Evolutionary conservation across 345 rosid species (phyloP), one percentile per base, ranked within the genome.

Genomic region (Arabis alpina): DNA sequence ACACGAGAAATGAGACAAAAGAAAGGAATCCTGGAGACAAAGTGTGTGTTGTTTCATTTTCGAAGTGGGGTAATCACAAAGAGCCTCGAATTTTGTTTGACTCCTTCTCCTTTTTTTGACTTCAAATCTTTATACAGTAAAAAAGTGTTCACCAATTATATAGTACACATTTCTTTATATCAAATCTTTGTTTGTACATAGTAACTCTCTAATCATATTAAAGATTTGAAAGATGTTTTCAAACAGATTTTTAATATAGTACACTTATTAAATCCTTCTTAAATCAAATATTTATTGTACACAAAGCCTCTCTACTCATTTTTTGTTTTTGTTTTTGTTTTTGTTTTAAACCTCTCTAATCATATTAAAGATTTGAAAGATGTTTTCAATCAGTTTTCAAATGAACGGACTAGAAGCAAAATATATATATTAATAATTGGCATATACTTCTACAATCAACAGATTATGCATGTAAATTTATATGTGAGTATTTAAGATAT

Each of bases 41-140:
- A 68, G 76, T 77, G 82, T 69, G 75, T 82, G 88, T 79, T 70
- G 64, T 66, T 82, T 89, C 96, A 85, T 90, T 89, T 87, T 89
- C 96, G 52, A 55, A 54, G 90, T 83, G 91, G 86, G 87, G 83
- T 43, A 69, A 53, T 32, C 63, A 42, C 75, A 78, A 68, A 72
- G 72, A 69, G 59, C 51, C 53, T 78, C 73, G 16, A 19, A 16
- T 72, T 80, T 77, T 58, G 72, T 76, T 83, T 84, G 93, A 86
- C 90, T 57, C 71, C 62, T 41, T 6, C 47, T n/a, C 34, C 54
- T 69, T 62, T 75, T 86, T 81, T 84, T 88, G 85, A 91, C 97
- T 80, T 74, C 70, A 84, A 36, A 10, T 45, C 45, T 67, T 54
- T 47, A 47, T 47, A 69, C 75, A 63, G 71, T 75, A 40, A 40